These are phyloP conservation scores for Fistulinella cinereoalba DNA, from an alignment of 1,284 basidiomycete species.

Conservation along the genomic window DNA sequence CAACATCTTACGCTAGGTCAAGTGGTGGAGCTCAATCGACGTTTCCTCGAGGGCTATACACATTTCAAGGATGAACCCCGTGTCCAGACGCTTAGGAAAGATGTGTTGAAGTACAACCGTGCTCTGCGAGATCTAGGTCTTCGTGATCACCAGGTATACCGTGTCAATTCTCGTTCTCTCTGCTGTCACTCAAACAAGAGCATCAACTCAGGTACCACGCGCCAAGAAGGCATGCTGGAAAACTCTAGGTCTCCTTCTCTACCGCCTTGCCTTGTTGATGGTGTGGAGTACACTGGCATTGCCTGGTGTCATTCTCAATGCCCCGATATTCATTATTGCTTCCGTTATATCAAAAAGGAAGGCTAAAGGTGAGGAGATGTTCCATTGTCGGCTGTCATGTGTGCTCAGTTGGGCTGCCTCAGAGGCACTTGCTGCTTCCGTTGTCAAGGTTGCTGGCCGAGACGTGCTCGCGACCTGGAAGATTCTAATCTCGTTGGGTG, in stretches of 20 bases:
- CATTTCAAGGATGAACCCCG: slow-evolving; percentile 94
- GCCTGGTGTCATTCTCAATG: slow-evolving; percentile 93
- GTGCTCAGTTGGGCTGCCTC: slow-evolving; percentile 10
- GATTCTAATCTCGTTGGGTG: slow-evolving; percentile 89
- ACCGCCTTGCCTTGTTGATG: slow-evolving; percentile 78
- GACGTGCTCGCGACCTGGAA: slow-evolving; percentile 99
- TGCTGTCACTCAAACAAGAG: neutral
- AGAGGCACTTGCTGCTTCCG: slow-evolving; percentile 97
- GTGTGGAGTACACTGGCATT: slow-evolving; percentile 88
- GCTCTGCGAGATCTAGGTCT: slow-evolving; percentile 90
- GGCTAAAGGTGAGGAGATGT: slow-evolving; percentile 69
- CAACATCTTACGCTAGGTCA: slow-evolving; percentile 94
- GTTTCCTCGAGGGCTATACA: slow-evolving; percentile 91
- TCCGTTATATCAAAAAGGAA: slow-evolving; percentile 87
- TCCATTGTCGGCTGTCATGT: neutral
- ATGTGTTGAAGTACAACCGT: slow-evolving; percentile 95
- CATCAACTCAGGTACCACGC: slow-evolving; percentile 59
- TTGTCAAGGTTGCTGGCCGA: slow-evolving; percentile 92
- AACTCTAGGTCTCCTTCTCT: slow-evolving; percentile 80
- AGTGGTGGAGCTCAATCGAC: slow-evolving; percentile 95
- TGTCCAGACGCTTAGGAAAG: slow-evolving; percentile 77
- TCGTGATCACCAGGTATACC: slow-evolving; percentile 89
- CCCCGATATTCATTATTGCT: slow-evolving; percentile 93
- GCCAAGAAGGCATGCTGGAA: slow-evolving; percentile 88
- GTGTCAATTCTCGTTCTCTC: neutral